phyloP scores from a whole-genome alignment of 352 stramenopile genomes.

The Globisporangium abappressorium region DNA sequence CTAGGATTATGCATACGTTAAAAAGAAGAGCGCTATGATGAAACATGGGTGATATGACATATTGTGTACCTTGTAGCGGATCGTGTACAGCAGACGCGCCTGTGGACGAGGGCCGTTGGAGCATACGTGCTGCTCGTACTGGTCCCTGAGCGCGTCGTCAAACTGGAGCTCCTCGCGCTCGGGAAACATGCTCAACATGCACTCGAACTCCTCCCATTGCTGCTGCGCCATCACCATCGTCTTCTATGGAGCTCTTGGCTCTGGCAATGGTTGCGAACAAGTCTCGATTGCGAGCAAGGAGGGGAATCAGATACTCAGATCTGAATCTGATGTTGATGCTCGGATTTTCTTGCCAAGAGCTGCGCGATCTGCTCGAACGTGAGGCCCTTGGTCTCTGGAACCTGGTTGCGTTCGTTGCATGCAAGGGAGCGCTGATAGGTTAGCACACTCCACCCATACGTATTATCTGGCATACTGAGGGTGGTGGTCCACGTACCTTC shows the following conservation, averaged over 20 bases:
- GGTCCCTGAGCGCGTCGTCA: slow-evolving; percentile 25
- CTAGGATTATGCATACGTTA: neutral
- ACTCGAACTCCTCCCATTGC: slow-evolving; percentile 75
- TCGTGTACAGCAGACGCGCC: slow-evolving; percentile 37
- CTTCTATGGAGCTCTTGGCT: neutral
- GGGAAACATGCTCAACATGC: slow-evolving; percentile 75
- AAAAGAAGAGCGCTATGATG: neutral
- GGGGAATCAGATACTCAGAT: neutral
- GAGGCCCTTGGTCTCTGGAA: slow-evolving; percentile 60
- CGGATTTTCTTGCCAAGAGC: slow-evolving; percentile 28
- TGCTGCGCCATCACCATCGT: slow-evolving; percentile 12
- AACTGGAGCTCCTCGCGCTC: slow-evolving; percentile 37
- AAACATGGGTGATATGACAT: neutral
- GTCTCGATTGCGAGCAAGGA: neutral
- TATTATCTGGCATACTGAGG: neutral
- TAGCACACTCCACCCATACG: neutral
- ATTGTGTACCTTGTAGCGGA: slow-evolving; percentile 37
- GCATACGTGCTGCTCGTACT: slow-evolving; percentile 24
- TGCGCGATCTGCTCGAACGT: slow-evolving; percentile 65
- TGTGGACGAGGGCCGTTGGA: slow-evolving; percentile 1
- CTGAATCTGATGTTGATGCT: slow-evolving; percentile 5
- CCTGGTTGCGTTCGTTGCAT: slow-evolving; percentile 17
- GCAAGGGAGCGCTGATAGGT: neutral
- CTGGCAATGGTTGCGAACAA: neutral
- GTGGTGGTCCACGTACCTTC: slow-evolving; percentile 28